Percentiles rank a stretch among this genome's conserved stretches.
Conservation (phyloP, 1,139 yeast genomes). For the Geotrichum candidum region DNA sequence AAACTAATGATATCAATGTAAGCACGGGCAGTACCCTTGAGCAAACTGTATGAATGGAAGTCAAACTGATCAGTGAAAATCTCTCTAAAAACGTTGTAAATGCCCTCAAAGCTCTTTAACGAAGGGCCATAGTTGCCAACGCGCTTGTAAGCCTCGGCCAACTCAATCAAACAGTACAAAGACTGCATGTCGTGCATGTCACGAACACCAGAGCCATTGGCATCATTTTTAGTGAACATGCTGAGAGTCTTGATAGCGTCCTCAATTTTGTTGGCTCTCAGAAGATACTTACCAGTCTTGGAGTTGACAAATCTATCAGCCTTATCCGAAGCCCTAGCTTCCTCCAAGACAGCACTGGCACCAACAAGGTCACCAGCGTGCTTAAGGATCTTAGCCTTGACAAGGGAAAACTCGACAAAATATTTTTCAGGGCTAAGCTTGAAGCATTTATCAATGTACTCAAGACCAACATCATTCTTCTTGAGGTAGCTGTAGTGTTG, state of each 20-base stretch:
- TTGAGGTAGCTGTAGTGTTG: conserved; percentile 63
- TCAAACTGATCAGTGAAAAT: conserved; percentile 84
- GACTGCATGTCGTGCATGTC: conserved; percentile 89
- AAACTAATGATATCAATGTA: conserved; percentile 70
- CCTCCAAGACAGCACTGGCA: conserved; percentile 64
- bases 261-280: conserved; percentile 73
- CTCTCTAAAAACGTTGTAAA: conserved; percentile 61
- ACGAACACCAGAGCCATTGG: conserved; percentile 69
- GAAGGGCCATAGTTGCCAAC: conserved; percentile 56
- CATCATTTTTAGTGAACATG: conserved; percentile 78
- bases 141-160: conserved; percentile 74
- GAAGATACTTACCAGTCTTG: conserved; percentile 74
- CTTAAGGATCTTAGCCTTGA: conserved; percentile 76
- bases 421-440: conserved; percentile 51
- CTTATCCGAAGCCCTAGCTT: conserved; percentile 69
- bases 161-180: conserved; percentile 80
- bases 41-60: conserved; percentile 87
- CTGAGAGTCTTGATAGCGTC: conserved; percentile 72
- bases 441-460: conserved; percentile 58
- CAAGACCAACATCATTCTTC: conserved; percentile 48
- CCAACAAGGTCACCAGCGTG: conserved; percentile 54
- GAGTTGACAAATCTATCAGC: conserved; percentile 91
- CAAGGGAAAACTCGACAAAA: conserved; percentile 70
- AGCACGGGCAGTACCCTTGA: conserved; percentile 85
- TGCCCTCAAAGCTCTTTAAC: conserved; percentile 67